Conservation (phyloP, 768 basidiomycete genomes). For the Porphyrellus cyaneotinctus region DNA sequence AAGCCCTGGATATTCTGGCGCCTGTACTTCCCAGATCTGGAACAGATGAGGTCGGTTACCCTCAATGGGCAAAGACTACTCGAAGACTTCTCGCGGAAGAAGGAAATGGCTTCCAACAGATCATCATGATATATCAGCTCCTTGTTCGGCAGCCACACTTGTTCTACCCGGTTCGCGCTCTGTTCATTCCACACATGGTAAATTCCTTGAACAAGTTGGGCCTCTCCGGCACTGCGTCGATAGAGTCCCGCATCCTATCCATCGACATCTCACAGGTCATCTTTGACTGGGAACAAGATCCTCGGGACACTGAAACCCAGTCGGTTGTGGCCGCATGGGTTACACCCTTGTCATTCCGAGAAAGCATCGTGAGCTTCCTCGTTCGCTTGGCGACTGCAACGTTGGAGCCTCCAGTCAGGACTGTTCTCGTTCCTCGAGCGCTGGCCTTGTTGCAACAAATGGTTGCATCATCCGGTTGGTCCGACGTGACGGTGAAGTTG, state of each 20-base stretch:
- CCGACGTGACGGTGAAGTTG: conserved; percentile 86
- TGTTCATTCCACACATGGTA: conserved; percentile 93
- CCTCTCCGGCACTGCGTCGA: conserved; percentile 62
- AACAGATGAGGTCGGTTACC: conserved; percentile 54
- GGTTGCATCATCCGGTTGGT: conserved; percentile 81
- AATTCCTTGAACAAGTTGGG: conserved; percentile 86
- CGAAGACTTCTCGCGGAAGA: conserved; percentile 87
- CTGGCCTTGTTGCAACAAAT: conserved; percentile 69
- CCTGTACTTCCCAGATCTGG: conserved; percentile 71
- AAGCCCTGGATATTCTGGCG: conserved; percentile 83
- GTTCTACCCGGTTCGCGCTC: conserved; percentile 88
- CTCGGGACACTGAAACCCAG: conserved; percentile 27
- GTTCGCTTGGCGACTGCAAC: conserved; percentile 81
- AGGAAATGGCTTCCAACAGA: conserved; percentile 61
- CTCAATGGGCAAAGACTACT: conserved; percentile 83
- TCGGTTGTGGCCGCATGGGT: conserved; percentile 48
- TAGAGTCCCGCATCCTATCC: conserved; percentile 81
- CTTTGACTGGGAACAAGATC: conserved; percentile 87
- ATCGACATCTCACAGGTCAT: conserved; percentile 91
- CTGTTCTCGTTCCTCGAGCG: conserved; percentile 55
- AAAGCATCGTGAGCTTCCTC: conserved; percentile 92
- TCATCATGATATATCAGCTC: conserved; percentile 84
- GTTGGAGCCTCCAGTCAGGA: conserved; percentile 41
- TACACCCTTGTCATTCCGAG: conserved; percentile 75
- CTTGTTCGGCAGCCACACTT: conserved; percentile 87